Evolutionary conservation across 2,329 filamentous ascomycete genomes (phyloP), one percentile per base, ranked within the genome.

Genomic region (Parastagonospora avenae): DNA sequence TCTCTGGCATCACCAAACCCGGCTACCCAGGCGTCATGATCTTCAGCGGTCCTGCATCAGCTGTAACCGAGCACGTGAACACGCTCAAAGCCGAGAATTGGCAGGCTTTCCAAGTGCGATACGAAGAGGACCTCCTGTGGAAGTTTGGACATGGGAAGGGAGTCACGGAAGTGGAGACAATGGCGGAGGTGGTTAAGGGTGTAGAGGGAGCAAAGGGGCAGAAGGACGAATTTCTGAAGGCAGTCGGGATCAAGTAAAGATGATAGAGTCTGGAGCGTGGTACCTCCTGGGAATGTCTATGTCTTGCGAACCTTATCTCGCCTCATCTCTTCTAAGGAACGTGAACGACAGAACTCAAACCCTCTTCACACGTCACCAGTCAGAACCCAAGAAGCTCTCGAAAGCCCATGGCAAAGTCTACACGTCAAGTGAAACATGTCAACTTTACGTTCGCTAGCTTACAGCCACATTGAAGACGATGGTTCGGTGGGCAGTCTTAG

Each of bases 1-100:
- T 79, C n/a, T 69, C 70, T 2, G 77, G 77, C 11, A 60, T 79
- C 31, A 77, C 77, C 0, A 79, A 79, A 49, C 76, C 77, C 1
- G 77, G 77, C 8, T 78, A 79, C 48, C 77, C 77, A 16, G 77
- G 77, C 11, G 64, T 79, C 4, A 64, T 79, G 52, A 51, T 79
- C 29, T 79, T 76, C 52, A 73, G 73, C 3, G 77, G 77, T 0
- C 71, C 74, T 2, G 54, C 59, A 0, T 37, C 48, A 9, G 68
- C 68, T 2, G 75, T 79, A 19, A 63, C 66, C 37, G 74, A 74
- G 35, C 77, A 79, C 52, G 71, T 79, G 31, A 71, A 70, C 32
- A 68, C 67, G 15, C 61, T 79, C 14, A 79, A 78, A 48, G 61
- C 62, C 12, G 67, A 74, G 53, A 78, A 77, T 15, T 79, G 77